Evolutionary conservation across 805 yeast species (phyloP).

Genomic region (Ogataea corticis): DNA sequence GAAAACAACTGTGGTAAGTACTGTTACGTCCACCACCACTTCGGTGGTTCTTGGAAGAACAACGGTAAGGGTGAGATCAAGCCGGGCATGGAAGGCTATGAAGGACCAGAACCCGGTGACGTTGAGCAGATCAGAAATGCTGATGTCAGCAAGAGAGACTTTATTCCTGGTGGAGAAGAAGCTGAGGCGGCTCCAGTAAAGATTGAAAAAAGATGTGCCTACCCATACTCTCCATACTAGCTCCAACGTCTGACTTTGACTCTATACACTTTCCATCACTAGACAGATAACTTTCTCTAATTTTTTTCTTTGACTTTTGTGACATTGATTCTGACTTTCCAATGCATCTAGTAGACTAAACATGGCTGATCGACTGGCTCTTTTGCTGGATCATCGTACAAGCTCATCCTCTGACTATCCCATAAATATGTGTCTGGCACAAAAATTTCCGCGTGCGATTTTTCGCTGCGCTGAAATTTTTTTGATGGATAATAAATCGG

Average conservation of each 20-base stretch:
- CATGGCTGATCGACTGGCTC: no score
- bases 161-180: conserved; percentile 13
- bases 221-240: conserved; percentile 26
- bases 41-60: conserved; percentile 40
- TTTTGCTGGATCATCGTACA: neutral
- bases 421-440: conserved; percentile 5
- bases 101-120: conserved; percentile 25
- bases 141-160: conserved; percentile 19
- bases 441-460: neutral
- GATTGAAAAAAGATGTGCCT: conserved; percentile 23
- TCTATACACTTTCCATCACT: neutral
- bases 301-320: neutral
- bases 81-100: conserved; percentile 30
- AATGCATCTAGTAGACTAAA: no score
- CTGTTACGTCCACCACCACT: conserved; percentile 36
- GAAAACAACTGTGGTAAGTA: conserved; percentile 37
- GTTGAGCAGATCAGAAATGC: conserved; percentile 17
- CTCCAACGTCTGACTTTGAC: neutral
- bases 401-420: neutral
- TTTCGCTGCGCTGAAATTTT: conserved; percentile 2
- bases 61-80: conserved; percentile 38
- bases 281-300: conserved; percentile 2
- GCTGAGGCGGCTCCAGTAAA: conserved; percentile 9
- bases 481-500: neutral
- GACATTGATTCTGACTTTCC: neutral